Evolutionary conservation across 108 stramenopile species (phyloP), one percentile per base, ranked within the genome.

Genomic region (Pseudonitzschia multistriata): DNA sequence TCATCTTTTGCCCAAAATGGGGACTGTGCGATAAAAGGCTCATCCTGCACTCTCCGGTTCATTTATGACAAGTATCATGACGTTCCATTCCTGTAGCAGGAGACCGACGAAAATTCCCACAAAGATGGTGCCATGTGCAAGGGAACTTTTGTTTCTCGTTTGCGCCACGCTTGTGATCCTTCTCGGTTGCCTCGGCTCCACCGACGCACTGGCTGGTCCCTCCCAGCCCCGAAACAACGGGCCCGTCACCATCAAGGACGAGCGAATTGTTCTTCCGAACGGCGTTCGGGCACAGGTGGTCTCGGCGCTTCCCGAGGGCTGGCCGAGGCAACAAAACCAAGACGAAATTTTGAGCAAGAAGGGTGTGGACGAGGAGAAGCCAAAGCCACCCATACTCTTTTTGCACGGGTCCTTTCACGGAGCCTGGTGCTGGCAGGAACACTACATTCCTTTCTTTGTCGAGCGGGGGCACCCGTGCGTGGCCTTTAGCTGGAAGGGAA

Each of bases 381-480:
- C 24, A 1, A 81, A 82, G 40, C 83, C 85, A 24, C 80, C 82
- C 5, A 40, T 90, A 15, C 14, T 90, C 8, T 86, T 87, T 67
- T 35, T 90, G 19, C 89, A 90, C 64, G 89, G 89, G 21, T 83
- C 84, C 33, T 90, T 87, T 72, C 89, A 90, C 66, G 77, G 77
- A 28, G 74, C 80, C 27, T 90, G 89, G 89, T 90, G 89, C 72
- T 90, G 84, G 83, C 34, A 78, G 3, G 83, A 87, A 57, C 47
- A 69, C 19, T 90, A 56, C 55, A 76, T 90, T 40, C 72, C 76
- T 0, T 85, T 70, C 49, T 88, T 90, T 74, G 70, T 24, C 19
- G 59, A 74, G 13, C 66, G 15, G 14, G 89, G 89, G 59, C 81
- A 83, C 64, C 81, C 79, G 21, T 77, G 74, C 34, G 67, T 78